Conservation (phyloP, 2,329 filamentous ascomycete species). For the Bipolaris cookei region DNA sequence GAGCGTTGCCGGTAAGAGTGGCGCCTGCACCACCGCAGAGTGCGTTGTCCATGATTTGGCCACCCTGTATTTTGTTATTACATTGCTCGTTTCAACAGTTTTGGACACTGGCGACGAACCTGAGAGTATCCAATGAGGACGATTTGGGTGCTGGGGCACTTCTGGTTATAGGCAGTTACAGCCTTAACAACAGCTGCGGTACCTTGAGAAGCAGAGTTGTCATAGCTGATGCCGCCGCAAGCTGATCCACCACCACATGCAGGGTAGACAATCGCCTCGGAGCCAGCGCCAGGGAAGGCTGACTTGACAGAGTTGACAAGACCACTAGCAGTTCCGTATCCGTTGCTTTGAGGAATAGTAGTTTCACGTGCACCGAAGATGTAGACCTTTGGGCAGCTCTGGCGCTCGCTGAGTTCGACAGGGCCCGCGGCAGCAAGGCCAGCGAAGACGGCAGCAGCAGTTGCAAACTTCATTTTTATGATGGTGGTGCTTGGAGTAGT, state of each 20-base stretch:
- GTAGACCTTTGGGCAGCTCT: constrained; percentile 53
- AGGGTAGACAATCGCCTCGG: constrained; percentile 56
- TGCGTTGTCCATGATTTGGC: constrained; percentile 68
- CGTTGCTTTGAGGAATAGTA: constrained; percentile 46
- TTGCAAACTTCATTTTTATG: constrained; percentile 41
- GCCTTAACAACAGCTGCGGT: constrained; percentile 64
- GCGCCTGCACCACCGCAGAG: constrained; percentile 63
- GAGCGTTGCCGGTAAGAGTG: constrained; percentile 57
- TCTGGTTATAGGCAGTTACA: constrained; percentile 64
- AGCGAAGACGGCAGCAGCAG: constrained; percentile 38
- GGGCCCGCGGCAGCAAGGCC: constrained; percentile 46
- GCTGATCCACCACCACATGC: constrained; percentile 67
- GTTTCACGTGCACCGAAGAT: constrained; percentile 55
- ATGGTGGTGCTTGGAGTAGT: background rate
- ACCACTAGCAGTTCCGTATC: constrained; percentile 50
- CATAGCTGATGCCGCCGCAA: constrained; percentile 67
- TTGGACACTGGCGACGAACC: constrained; percentile 43
- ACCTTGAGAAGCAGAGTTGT: constrained; percentile 63
- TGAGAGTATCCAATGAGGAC: constrained; percentile 69
- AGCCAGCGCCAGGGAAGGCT: constrained; percentile 50
- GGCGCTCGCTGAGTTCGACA: constrained; percentile 44
- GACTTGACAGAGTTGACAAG: constrained; percentile 51
- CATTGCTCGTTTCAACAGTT: background rate
- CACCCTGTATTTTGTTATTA: constrained; percentile 54
- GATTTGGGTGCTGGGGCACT: constrained; percentile 64